Evolutionary conservation across 2,329 filamentous ascomycete species (phyloP), one percentile per base, ranked within the genome.

Genomic region (Aspergillus pseudoviridinutans): DNA sequence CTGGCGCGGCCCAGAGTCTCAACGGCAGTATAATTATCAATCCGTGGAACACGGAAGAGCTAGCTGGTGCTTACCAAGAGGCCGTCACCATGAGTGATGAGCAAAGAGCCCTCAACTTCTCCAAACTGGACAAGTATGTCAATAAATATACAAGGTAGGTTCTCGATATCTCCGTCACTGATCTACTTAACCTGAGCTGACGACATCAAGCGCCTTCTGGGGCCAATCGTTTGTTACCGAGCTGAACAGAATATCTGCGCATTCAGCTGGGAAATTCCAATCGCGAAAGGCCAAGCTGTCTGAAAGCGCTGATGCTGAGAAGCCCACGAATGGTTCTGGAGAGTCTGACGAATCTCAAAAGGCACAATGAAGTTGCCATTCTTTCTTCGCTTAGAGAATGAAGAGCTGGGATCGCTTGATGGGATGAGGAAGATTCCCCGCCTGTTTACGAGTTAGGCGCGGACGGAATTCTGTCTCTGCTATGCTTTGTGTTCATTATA

Each of bases 31-130:
- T 97, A 54, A 90, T 96, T 55, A 90, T 97, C 69, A 97, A 97
- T 75, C 92, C 92, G 1, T 97, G 92, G 92, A 96, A 96, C 73
- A 96, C 91, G 0, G 92, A 96, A 71, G 92, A 97, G 74, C 81
- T 97, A n/a, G 91, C 92, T 50, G 89, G 91, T 67, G 90, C 92
- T 4, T 91, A 96, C 64, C 89, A 96, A 73, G 91, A 95, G 62
- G 90, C 92, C n/a, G 91, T 97, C 42, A 96, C 91, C 56, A 96
- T 97, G 90, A 87, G 87, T 54, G 85, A 91, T 20, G 91, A 95
- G 75, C 88, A 92, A 77, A 87, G 91, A 55, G 85, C 87, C 60
- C 80, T 86, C 59, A 96, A 96, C 75, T 96, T 90, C 78, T 85
- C 87, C 72, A 96, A 96, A 76, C 82, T 97, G 54, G 89, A 92